phyloP scores from a whole-genome alignment of 1,284 basidiomycete genomes.

The Spongiforma sp. region DNA sequence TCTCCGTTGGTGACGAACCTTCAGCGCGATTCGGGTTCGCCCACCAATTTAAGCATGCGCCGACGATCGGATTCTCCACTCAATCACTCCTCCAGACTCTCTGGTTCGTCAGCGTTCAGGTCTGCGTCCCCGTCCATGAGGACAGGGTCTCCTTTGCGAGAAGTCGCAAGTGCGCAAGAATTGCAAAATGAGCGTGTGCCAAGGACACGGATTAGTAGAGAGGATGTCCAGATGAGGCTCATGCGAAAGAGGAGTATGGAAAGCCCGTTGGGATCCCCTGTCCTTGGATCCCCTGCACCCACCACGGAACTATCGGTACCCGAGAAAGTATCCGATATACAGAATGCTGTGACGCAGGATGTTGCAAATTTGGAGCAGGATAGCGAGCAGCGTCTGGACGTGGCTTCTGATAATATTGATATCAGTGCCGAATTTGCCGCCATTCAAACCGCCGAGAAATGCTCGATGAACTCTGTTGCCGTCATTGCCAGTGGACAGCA shows the following conservation, averaged over 20 bases:
- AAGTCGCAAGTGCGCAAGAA: conserved; percentile 28
- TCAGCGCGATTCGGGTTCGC: conserved; percentile 23
- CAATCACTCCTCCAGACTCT: conserved; percentile 16
- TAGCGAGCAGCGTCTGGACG: conserved; percentile 13
- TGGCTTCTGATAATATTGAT: conserved; percentile 36
- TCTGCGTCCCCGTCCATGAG: conserved; percentile 26
- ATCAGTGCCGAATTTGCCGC: conserved; percentile 50
- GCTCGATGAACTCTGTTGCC: conserved; percentile 30
- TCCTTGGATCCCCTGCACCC: conserved; percentile 12
- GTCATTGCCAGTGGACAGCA: conserved; percentile 2
- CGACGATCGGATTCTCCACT: conserved; percentile 32
- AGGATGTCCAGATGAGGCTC: conserved; percentile 57
- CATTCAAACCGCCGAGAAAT: conserved; percentile 51
- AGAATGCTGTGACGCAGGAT: neutral
- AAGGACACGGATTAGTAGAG: conserved; percentile 52
- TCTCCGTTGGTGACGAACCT: conserved; percentile 15
- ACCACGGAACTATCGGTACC: conserved; percentile 1
- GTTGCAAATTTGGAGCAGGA: conserved; percentile 6
- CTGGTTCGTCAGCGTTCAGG: conserved; percentile 26
- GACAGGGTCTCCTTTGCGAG: conserved; percentile 36
- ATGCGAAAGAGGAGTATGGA: conserved; percentile 49
- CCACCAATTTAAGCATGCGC: conserved; percentile 14
- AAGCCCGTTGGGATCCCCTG: conserved; percentile 39
- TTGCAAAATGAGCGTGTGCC: conserved; percentile 30
- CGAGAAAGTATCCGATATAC: conserved; percentile 6